Base-by-base conservation (phyloP, 2,329 filamentous ascomycete species). In the Stachybotrys echinatus region DNA sequence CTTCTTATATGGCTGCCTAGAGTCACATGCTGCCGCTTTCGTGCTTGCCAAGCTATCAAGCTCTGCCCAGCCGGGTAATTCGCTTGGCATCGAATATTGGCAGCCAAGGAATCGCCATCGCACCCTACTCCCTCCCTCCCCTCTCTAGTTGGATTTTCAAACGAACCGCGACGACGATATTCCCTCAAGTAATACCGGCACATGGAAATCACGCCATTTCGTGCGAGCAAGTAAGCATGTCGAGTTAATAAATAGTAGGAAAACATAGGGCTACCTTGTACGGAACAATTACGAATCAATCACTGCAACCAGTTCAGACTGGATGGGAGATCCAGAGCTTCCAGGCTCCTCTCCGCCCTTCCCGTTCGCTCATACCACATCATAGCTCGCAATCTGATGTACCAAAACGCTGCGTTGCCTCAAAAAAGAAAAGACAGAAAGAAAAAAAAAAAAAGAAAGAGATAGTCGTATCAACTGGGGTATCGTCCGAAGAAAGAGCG, bases 401-500 rank as follows among this genome's bases (percentile, higher is more conserved):
- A 34, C 27, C 27, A 34, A n/a, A 34, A 34, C 27, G 27, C 27
- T 34, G 27, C 27, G 27, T 34, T 34, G 27, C 27, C 27, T 8
- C 14, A 34, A 34, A 34, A n/a, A n/a, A n/a, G n/a, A n/a, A n/a
- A n/a, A n/a, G 31, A 37, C 17, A 37, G 17, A 37, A 37, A 37
- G 17, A 37, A 8, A 37, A 10, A 17, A 37, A 20, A 18, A 18
- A 40, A 40, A 40, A 40, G 10, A 40, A 40, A 40, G 38, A 40
- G 38, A 40, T 40, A 14, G 38, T 40, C 17, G 38, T 40, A n/a
- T 40, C 58, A 61, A 54, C 54, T 51, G 58, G 56, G 58, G 60
- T 59, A 62, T 62, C 55, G 54, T 61, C 53, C 53, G 53, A 45
- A 34, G 45, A 23, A 63, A 53, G 58, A 59, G 55, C 56, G 55